Evolutionary conservation across 768 basidiomycete genomes (phyloP), one percentile per base, ranked within the genome.

Genomic region (Pleurotus sapidus): DNA sequence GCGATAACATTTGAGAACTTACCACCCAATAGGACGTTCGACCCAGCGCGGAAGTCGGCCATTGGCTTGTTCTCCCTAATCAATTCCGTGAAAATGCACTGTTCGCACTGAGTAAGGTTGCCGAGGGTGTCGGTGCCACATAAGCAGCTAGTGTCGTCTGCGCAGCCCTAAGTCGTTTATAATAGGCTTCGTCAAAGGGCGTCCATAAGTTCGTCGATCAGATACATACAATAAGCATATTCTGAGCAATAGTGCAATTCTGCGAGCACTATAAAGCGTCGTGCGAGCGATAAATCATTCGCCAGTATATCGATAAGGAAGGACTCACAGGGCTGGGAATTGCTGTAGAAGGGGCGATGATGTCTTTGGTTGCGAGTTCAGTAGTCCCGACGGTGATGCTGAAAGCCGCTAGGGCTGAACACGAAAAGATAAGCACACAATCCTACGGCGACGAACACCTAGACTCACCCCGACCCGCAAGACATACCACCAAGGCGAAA

Each of bases 41-140:
- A 85, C 7, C 89, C 89, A 3, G 80, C 82, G 14, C 76, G 74
- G 49, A 74, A 70, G 66, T 87, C 83, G 8, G 79, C 75, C 57
- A 75, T 70, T 20, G 67, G 74, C 56, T 74, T 65, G 65, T 86
- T 85, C 37, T 70, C 69, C 7, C 64, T 63, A 60, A 92, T 78
- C 24, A 89, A 70, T 57, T 72, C 71, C 42, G 70, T 67, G 65
- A 87, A 84, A 77, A 87, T 80, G 74, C 89, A 91, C 63, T 85
- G 82, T 67, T 91, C 80, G 70, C 88, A 88, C 34, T 63, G 49
- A 1, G 75, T 69, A 56, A 91, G 68, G 1, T 71, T 61, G 1
- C 67, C 57, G 30, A 83, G 74, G 3, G 79, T 79, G 6, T 58
- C 64, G 12, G 69, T 58, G 15, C 58, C 63, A 74, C 89, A 91